Conservation (phyloP, 805 yeast species). For the Zygotorulaspora florentina region DNA sequence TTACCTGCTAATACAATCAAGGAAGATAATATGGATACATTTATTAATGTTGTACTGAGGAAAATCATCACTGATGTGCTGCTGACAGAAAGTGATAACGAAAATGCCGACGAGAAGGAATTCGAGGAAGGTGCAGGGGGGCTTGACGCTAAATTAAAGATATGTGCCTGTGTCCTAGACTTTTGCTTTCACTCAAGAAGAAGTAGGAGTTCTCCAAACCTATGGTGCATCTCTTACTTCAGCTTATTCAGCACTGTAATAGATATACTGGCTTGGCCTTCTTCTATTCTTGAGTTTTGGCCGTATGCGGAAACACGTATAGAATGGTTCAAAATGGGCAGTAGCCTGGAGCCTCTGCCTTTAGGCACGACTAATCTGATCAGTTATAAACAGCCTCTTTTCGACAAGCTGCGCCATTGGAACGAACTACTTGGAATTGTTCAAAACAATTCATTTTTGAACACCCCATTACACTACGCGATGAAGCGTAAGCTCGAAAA, state of each 20-base stretch:
- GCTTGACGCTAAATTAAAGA: conserved; percentile 3
- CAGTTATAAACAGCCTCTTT: conserved; percentile 32
- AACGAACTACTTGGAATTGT: conserved; percentile 22
- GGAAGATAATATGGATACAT: conserved; percentile 11
- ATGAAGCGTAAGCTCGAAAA: conserved; percentile 25
- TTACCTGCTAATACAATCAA: conserved; percentile 1
- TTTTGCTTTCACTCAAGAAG: conserved; percentile 23
- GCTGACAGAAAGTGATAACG: conserved; percentile 7
- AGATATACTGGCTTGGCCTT: conserved; percentile 27
- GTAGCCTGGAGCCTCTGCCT: conserved; percentile 8
- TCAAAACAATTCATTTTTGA: conserved; percentile 21
- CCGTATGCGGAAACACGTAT: conserved; percentile 30
- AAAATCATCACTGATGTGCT: conserved; percentile 17
- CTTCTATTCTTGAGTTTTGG: conserved; percentile 26
- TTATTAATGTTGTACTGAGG: conserved; percentile 16
- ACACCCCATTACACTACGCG: conserved; percentile 24
- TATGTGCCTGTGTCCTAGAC: conserved; percentile 24
- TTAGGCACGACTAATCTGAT: conserved; percentile 25
- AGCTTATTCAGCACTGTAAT: conserved; percentile 20
- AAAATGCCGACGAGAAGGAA: conserved; percentile 1
- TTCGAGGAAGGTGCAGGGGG: not conserved
- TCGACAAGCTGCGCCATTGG: conserved; percentile 31
- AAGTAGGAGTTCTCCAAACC: conserved; percentile 11
- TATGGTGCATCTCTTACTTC: conserved; percentile 27
- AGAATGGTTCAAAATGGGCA: conserved; percentile 29